phyloP scores from a whole-genome alignment of 345 rosid species.

The Arabidopsis arenosa region DNA sequence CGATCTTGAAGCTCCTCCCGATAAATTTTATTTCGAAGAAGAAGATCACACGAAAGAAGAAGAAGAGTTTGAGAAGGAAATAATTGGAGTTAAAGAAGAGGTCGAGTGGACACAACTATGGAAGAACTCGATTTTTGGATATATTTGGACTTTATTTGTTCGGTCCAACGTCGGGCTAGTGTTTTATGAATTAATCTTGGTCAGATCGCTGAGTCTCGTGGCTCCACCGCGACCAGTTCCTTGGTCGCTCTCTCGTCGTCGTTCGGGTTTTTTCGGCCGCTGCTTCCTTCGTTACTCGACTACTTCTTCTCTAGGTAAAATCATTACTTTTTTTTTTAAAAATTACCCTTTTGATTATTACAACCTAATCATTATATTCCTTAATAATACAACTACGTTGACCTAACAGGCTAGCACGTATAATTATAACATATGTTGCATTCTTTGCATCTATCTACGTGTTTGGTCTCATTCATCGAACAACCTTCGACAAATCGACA shows the following conservation, averaged over 20 bases:
- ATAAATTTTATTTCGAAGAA: neutral
- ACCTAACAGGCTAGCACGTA: conserved; percentile 34
- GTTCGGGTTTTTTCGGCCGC: conserved; percentile 89
- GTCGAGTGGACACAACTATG: conserved; percentile 66
- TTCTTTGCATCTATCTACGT: conserved; percentile 37
- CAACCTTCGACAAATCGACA: conserved; percentile 20
- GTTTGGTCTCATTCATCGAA: conserved; percentile 37
- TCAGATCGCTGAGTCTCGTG: conserved; percentile 88
- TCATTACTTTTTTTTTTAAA: neutral
- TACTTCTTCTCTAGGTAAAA: conserved; percentile 67
- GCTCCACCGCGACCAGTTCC: conserved; percentile 51
- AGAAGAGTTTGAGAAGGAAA: conserved; percentile 32
- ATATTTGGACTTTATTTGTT: conserved; percentile 66
- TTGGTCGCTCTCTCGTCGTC: conserved; percentile 84
- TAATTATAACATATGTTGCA: conserved; percentile 32
- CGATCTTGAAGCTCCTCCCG: conserved; percentile 45
- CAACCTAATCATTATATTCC: conserved; percentile 12
- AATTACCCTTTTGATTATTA: neutral
- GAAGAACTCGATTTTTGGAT: conserved; percentile 72
- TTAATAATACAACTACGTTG: conserved; percentile 41
- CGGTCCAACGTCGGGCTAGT: conserved; percentile 95
- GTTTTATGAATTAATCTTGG: conserved; percentile 82
- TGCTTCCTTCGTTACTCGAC: conserved; percentile 75
- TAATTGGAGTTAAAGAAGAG: conserved; percentile 58
- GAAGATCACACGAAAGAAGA: conserved; percentile 31